These are phyloP conservation scores for Pythium sukuiense DNA, from an alignment of 352 stramenopile genomes.

Conservation along the genomic window DNA sequence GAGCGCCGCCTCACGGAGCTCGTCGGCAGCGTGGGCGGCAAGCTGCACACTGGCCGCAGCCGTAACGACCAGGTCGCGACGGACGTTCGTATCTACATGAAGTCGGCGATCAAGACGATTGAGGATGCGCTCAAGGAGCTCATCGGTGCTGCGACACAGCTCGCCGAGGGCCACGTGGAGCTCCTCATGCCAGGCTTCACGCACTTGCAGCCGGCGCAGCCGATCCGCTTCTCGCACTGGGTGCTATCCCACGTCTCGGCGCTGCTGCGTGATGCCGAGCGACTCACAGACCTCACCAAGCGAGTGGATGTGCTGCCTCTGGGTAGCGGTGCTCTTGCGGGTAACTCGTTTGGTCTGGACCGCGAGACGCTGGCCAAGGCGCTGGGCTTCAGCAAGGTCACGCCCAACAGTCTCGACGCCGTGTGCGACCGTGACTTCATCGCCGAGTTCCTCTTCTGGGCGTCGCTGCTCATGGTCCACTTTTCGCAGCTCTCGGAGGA, in stretches of 20 bases:
- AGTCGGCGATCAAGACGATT: slow-evolving; percentile 60
- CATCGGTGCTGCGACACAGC: slow-evolving; percentile 83
- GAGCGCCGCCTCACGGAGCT: slow-evolving; percentile 98
- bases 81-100: slow-evolving; percentile 96
- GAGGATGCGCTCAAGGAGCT: slow-evolving; percentile 91
- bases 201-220: slow-evolving; percentile 97
- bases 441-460: slow-evolving; percentile 98
- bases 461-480: slow-evolving; percentile 95
- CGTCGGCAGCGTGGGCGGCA: slow-evolving; percentile 95
- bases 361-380: slow-evolving; percentile 92
- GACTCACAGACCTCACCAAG: slow-evolving; percentile 93
- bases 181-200: slow-evolving; percentile 99
- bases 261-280: slow-evolving; percentile 92
- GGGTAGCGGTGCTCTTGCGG: slow-evolving; percentile 95
- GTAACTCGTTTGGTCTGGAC: slow-evolving; percentile 98
- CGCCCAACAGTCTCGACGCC: slow-evolving; percentile 96
- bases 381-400: slow-evolving; percentile 93
- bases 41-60: slow-evolving; percentile 96
- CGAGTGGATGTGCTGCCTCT: slow-evolving; percentile 96
- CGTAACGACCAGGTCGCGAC: slow-evolving; percentile 99
- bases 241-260: slow-evolving; percentile 95
- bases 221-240: slow-evolving; percentile 98
- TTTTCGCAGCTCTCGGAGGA: slow-evolving; percentile 98
- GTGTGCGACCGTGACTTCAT: slow-evolving; percentile 99
- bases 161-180: slow-evolving; percentile 92